phyloP scores from a whole-genome alignment of 345 rosid species.

The Acer yangbiense region DNA sequence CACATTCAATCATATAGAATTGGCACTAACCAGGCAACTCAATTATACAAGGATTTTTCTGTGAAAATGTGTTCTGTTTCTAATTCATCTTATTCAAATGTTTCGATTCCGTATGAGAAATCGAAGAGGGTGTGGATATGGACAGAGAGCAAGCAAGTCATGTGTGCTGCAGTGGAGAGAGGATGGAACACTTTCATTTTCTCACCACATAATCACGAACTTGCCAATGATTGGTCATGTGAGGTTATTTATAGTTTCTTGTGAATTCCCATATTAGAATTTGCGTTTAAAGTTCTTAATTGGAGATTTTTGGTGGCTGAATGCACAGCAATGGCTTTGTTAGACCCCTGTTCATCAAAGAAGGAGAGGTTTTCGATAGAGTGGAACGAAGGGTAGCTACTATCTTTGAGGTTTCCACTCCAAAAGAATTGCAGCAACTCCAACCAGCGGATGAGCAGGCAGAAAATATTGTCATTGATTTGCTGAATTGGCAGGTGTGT shows the following conservation, averaged over 20 bases:
- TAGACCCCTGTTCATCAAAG: slow-evolving; percentile 61
- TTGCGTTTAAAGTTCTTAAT: slow-evolving; percentile 4
- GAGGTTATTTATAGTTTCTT: slow-evolving; percentile 20
- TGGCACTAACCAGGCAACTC: not conserved
- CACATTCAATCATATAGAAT: not conserved
- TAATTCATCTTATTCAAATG: slow-evolving; percentile 12
- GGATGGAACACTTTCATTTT: slow-evolving; percentile 92
- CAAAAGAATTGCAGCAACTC: slow-evolving; percentile 59
- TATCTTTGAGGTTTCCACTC: slow-evolving; percentile 56
- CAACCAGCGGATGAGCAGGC: slow-evolving; percentile 46
- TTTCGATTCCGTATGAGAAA: slow-evolving; percentile 31
- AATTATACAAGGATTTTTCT: slow-evolving; percentile 4
- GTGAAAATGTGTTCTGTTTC: slow-evolving; percentile 36
- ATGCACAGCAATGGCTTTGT: slow-evolving; percentile 64
- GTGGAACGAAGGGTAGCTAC: slow-evolving; percentile 51
- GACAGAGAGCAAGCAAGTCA: slow-evolving; percentile 72
- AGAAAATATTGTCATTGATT: slow-evolving; percentile 57
- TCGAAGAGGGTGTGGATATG: slow-evolving; percentile 81
- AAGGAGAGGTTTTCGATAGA: slow-evolving; percentile 45
- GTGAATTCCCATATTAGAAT: not conserved
- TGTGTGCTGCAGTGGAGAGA: slow-evolving; percentile 84
- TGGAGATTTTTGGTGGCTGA: slow-evolving; percentile 26
- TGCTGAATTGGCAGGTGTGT: slow-evolving; percentile 81
- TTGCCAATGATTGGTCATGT: slow-evolving; percentile 85
- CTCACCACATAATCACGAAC: slow-evolving; percentile 40